These are phyloP conservation scores for Linnemannia zychae DNA, from an alignment of 192 early-diverging fungal species.

Conservation along the genomic window DNA sequence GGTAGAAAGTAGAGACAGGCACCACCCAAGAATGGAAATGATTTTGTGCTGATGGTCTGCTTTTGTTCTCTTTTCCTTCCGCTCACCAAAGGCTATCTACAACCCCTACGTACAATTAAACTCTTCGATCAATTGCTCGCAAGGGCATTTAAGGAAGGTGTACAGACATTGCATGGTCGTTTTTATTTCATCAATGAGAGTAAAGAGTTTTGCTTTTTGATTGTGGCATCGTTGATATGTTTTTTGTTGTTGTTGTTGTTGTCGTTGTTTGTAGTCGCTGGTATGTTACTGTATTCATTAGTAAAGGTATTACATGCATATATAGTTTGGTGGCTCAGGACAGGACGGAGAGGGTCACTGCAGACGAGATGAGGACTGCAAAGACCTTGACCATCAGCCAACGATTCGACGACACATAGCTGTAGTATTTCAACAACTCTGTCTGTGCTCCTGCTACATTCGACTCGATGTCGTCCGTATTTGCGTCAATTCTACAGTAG, in stretches of 20 bases:
- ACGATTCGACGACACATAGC: slow-evolving; percentile 92
- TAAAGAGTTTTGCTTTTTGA: not conserved
- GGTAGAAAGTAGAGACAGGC: no score
- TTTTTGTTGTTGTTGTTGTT: not conserved
- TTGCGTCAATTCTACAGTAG: slow-evolving; percentile 86
- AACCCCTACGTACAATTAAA: no score
- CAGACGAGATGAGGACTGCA: slow-evolving; percentile 83
- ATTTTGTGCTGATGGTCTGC: no score
- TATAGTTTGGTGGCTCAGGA: slow-evolving; percentile 11
- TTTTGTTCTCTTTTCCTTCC: no score
- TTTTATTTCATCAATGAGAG: not conserved
- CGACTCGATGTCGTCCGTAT: slow-evolving; percentile 91
- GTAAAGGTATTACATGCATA: not conserved
- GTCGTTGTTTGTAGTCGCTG: not conserved
- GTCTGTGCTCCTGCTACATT: slow-evolving; percentile 93
- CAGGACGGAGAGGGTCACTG: slow-evolving; percentile 45
- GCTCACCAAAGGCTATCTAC: no score
- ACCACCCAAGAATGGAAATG: no score
- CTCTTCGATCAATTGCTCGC: no score
- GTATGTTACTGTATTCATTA: not conserved
- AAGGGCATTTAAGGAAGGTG: no score
- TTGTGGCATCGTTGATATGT: not conserved
- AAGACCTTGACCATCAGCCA: slow-evolving; percentile 98
- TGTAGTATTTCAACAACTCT: slow-evolving; percentile 93
- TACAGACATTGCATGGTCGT: not conserved